Conservation (phyloP, 192 early-diverging fungal genomes). For the Allomyces macrogynus region DNA sequence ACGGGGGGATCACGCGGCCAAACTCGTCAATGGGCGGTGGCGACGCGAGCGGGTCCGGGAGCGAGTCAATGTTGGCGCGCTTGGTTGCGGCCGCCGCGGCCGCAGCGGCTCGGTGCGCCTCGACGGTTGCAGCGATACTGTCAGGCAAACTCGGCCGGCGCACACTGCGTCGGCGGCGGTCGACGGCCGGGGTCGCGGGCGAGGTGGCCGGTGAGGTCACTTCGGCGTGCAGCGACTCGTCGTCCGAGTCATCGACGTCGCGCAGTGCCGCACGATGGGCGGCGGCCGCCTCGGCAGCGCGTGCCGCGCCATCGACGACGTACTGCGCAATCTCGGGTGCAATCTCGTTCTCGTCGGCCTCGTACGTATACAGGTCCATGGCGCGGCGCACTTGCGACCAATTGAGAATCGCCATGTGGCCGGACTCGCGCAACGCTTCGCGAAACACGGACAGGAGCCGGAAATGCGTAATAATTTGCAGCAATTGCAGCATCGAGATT, state of each 20-base stretch:
- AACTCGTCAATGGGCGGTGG: not conserved
- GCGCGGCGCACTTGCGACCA: slow-evolving; percentile 48
- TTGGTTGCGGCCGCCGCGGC: not conserved
- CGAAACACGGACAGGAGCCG: slow-evolving; percentile 51
- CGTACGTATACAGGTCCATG: slow-evolving; percentile 65
- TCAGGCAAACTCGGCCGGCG: slow-evolving; percentile 10
- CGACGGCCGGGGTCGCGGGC: slow-evolving; percentile 13
- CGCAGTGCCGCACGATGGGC: slow-evolving; percentile 9
- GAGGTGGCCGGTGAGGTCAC: not conserved
- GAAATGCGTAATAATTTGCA: slow-evolving; percentile 59
- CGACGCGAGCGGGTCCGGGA: not conserved
- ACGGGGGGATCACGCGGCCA: not conserved
- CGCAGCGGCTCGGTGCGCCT: not conserved
- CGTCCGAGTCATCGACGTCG: slow-evolving; percentile 1
- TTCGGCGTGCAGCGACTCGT: not conserved
- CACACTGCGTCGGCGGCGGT: slow-evolving; percentile 13
- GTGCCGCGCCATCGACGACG: slow-evolving; percentile 47
- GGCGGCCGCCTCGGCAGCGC: slow-evolving; percentile 20
- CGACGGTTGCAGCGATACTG: not conserved
- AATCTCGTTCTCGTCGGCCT: slow-evolving; percentile 57
- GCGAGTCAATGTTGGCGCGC: not conserved
- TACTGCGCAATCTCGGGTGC: slow-evolving; percentile 55
- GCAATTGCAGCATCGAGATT: slow-evolving; percentile 58
- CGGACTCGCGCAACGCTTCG: slow-evolving; percentile 43
- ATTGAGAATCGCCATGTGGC: slow-evolving; percentile 31